Conservation (phyloP, 108 stramenopile genomes). For the Conticribra guillardii region DNA sequence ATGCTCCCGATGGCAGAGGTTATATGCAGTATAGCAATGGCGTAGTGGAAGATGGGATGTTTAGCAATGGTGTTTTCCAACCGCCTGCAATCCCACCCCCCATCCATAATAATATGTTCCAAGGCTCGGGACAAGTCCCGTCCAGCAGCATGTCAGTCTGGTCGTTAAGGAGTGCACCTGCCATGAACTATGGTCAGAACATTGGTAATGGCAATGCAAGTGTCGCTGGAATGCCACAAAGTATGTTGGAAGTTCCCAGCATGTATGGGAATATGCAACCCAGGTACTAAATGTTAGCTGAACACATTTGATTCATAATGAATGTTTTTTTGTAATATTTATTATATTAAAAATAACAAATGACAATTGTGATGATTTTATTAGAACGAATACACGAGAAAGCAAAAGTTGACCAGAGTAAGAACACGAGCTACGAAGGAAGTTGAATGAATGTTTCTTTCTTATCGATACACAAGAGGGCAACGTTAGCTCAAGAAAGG, state of each 20-base stretch:
- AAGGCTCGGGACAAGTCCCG: constrained; percentile 10
- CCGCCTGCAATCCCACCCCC: constrained; percentile 5
- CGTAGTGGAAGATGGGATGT: constrained; percentile 43
- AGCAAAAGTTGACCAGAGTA: too few species aligned
- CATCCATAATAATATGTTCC: background rate
- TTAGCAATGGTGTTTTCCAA: constrained; percentile 49
- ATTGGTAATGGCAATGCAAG: background rate
- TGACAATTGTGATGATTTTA: too few species aligned
- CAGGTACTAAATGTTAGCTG: background rate
- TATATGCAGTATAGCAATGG: constrained; percentile 47
- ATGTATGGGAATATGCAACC: constrained; percentile 4
- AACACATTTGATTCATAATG: too few species aligned
- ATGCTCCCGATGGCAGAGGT: constrained; percentile 40
- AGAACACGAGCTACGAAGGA: too few species aligned
- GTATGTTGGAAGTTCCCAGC: constrained; percentile 9
- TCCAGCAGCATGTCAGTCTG: constrained; percentile 39
- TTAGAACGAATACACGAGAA: too few species aligned
- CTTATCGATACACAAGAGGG: too few species aligned
- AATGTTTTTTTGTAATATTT: too few species aligned
- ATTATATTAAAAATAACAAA: too few species aligned
- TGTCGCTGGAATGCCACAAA: constrained; percentile 3
- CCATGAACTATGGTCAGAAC: constrained; percentile 16
- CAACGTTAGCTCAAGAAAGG: too few species aligned
- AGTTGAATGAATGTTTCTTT: too few species aligned
- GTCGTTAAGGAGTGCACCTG: constrained; percentile 44